Percentiles rank a stretch among this genome's conserved stretches.
These are phyloP conservation scores for Dipteronia sinensis DNA, from an alignment of 345 rosid species.

Conservation along the genomic window DNA sequence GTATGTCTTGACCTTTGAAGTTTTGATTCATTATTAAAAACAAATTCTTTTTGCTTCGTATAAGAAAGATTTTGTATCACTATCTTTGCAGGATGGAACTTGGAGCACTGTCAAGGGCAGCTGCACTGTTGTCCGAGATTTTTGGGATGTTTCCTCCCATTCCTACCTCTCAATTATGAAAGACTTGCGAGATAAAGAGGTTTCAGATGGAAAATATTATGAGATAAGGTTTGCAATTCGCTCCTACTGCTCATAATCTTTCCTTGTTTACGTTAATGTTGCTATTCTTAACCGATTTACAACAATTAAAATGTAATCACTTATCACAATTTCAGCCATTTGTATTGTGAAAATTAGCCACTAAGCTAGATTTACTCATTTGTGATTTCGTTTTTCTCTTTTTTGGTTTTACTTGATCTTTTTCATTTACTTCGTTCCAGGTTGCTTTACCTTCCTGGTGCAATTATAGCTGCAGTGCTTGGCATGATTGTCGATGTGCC, in stretches of 20 bases:
- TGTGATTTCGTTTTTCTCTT: not conserved
- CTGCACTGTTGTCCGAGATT: constrained; percentile 72
- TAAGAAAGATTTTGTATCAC: constrained; percentile 15
- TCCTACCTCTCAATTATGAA: constrained; percentile 77
- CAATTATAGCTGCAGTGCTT: constrained; percentile 58
- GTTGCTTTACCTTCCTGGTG: constrained; percentile 69
- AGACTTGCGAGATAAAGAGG: constrained; percentile 52
- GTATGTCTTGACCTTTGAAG: constrained; percentile 44
- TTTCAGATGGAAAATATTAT: constrained; percentile 59
- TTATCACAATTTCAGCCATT: not conserved
- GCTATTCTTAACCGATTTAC: not conserved
- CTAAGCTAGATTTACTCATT: not conserved
- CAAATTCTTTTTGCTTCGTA: not conserved
- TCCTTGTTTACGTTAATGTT: not conserved
- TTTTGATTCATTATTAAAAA: constrained; percentile 2
- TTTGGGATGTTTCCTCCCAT: constrained; percentile 70
- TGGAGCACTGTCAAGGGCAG: constrained; percentile 63
- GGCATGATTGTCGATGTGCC: constrained; percentile 75
- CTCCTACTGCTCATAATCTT: constrained; percentile 1
- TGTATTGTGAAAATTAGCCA: not conserved
- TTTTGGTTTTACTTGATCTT: not conserved
- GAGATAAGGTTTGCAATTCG: constrained; percentile 73
- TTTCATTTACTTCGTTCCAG: constrained; percentile 41
- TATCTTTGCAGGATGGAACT: constrained; percentile 76
- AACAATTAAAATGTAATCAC: not conserved